phyloP scores from a whole-genome alignment of 768 basidiomycete genomes.

The Dendrothele bispora region DNA sequence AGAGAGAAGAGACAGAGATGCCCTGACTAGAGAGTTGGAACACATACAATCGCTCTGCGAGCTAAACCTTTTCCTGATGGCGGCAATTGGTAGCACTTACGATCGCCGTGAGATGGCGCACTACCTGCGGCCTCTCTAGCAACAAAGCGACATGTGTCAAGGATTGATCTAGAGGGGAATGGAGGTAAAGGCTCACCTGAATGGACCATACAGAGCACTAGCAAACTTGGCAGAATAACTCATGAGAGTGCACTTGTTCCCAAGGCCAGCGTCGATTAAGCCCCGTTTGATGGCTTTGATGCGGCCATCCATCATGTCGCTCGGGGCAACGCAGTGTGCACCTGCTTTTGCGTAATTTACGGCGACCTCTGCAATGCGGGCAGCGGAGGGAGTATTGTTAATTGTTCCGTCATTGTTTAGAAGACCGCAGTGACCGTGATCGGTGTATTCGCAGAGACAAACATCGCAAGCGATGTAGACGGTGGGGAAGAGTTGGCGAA shows the following conservation, averaged over 20 bases:
- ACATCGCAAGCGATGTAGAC: slow-evolving; percentile 94
- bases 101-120: slow-evolving; percentile 90
- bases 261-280: slow-evolving; percentile 80
- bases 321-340: slow-evolving; percentile 97
- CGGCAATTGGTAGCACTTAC: slow-evolving; percentile 98
- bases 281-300: slow-evolving; percentile 85
- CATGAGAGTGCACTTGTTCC: slow-evolving; percentile 92
- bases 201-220: slow-evolving; percentile 92
- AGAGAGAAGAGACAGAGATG: not conserved
- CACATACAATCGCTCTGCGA: slow-evolving; percentile 84
- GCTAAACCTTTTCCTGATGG: slow-evolving; percentile 87
- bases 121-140: slow-evolving; percentile 95
- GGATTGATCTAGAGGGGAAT: not conserved
- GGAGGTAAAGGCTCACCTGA: slow-evolving; percentile 58
- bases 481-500: slow-evolving; percentile 75
- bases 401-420: slow-evolving; percentile 76
- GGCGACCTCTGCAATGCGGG: slow-evolving; percentile 91
- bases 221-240: slow-evolving; percentile 98
- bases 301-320: slow-evolving; percentile 99
- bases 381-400: slow-evolving; percentile 72
- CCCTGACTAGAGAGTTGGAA: not conserved
- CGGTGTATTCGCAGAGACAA: slow-evolving; percentile 99
- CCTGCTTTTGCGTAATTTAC: slow-evolving; percentile 91
- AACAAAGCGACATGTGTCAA: not conserved
- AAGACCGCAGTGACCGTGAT: slow-evolving; percentile 94